Base-by-base conservation (phyloP, 2,329 filamentous ascomycete genomes). In the Epichloe scottii region DNA sequence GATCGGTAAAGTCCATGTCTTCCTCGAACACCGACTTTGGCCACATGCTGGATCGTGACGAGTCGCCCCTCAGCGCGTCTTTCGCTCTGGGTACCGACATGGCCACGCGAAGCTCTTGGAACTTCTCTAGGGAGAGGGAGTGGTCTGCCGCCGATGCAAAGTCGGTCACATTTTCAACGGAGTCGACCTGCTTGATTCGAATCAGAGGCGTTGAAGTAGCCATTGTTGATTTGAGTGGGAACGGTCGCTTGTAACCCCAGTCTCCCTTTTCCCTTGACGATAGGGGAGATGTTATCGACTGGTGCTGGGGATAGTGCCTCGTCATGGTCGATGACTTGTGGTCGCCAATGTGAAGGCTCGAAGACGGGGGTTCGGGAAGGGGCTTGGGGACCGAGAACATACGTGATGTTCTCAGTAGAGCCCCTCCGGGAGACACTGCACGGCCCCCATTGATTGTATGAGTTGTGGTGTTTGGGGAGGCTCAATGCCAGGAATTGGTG, bases 211-310 rank as follows among this genome's bases (percentile, higher is more conserved):
- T 83, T 6, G 83, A 81, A 6, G 81, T 82, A 50, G 80, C 79
- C 19, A 81, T 79, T 5, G 88, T 90, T 3, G 85, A 82, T 64
- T 84, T 84, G 8, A 84, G 70, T 1, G 91, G 91, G 5, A 97
- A 73, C 1, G 89, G 76, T 51, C 91, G 77, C 71, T 97, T 97
- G 60, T 96, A 72, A 14, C 91, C 91, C 90, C 91, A 97, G 63
- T 97, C 91, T 37, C 91, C 91, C 62, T 80, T 80, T 40, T 75
- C 72, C 23, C 88, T 77, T 7, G 89, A 90, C 17, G 81, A 76
- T 43, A 77, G 71, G 5, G 89, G 84, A 0, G 89, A 90, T 14
- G 84, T 83, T 63, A 97, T 85, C 55, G 89, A 80, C 63, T 93
- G 87, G 64, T 86, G 79, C 49, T 82, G 89, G n/a, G 91, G 91